Evolutionary conservation across 306 rosid species (phyloP), one percentile per base, ranked within the genome.

Genomic region (Purshia tridentata): DNA sequence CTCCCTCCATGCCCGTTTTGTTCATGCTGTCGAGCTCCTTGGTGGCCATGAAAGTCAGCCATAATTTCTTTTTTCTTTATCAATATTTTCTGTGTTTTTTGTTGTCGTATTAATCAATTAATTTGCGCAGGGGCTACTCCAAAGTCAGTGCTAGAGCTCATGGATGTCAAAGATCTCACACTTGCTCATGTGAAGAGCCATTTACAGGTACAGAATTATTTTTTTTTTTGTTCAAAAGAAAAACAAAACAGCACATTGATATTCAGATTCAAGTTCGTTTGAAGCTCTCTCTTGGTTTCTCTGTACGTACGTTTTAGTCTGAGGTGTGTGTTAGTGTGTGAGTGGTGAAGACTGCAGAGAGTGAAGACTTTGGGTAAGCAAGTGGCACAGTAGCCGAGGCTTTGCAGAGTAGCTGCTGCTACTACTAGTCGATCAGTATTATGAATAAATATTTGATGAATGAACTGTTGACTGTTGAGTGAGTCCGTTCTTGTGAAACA

Each of bases 171-270:
- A 82, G 98, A 93, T 84, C 93, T 93, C 61, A 93, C 97, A 52
- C 88, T 93, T 9, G 96, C 98, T 81, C 98, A 93, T 86, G 98
- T 93, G 8, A 93, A 93, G 87, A 93, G 98, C 74, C 98, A 93
- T 84, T 89, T 93, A 67, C 98, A 93, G 98, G 98, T 93, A 86
- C 69, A 13, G 9, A 20, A 35, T 52, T 15, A 45, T 6, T 22
- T 67, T 14, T 40, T 42, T 80, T 68, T 42, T 64, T 70, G 63
- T 72, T 51, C 5, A 48, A 16, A 22, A 9, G 11, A 79, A 65
- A 72, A 78, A 56, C 4, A 8, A 20, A 11, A 54, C 14, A 55
- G 15, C 39, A 20, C 60, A 55, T n/a, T 55, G 0, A 22, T 29
- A 55, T 55, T 55, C 15, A 19, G 39, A 20, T 35, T 55, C 35